Evolutionary conservation across 1,139 yeast genomes (phyloP), one percentile per base, ranked within the genome.

Genomic region (Diutina pseudorugosa): DNA sequence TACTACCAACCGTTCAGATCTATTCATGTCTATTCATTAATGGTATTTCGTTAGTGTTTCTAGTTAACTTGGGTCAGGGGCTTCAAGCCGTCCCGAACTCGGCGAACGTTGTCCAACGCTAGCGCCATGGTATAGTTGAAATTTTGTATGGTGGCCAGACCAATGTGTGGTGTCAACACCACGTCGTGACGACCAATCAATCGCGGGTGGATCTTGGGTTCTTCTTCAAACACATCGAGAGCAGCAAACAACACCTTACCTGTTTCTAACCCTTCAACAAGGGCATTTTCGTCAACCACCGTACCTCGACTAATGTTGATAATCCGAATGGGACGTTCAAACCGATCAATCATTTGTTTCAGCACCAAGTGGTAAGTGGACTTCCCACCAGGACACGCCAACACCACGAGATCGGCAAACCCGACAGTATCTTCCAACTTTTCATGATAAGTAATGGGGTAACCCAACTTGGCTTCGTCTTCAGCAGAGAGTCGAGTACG

Each of bases 241-340:
- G 96, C 97, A n/a, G 84, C 93, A 61, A 83, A 79, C 20, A 76
- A 66, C 2, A 90, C 74, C 55, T 84, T 80, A 1, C 94, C 95
- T 3, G 73, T 62, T 57, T 82, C 74, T 55, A 90, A 71, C 0
- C 89, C 95, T 8, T 70, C 72, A 1, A 87, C 77, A 52, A 90
- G 70, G 1, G 84, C 95, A 20, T 74, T 72, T 60, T 87, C 95
- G 61, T 89, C 85, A 55, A 91, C 73, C 33, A 88, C 79, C 4
- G 76, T 64, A 0, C 94, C 94, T 57, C 94, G 74, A 1, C 95
- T 95, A 40, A 86, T 82, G 63, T 89, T 89, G 54, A 89, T 83
- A 40, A 89, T 70, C 56, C 88, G 72, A 18, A 83, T 75, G 1
- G 83, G 83, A 33, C 68, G 65, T 21, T 65, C 64, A 57, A 85